These are phyloP conservation scores for Colletotrichum eremochloae DNA, from an alignment of 2,329 filamentous ascomycete species.

Conservation along the genomic window DNA sequence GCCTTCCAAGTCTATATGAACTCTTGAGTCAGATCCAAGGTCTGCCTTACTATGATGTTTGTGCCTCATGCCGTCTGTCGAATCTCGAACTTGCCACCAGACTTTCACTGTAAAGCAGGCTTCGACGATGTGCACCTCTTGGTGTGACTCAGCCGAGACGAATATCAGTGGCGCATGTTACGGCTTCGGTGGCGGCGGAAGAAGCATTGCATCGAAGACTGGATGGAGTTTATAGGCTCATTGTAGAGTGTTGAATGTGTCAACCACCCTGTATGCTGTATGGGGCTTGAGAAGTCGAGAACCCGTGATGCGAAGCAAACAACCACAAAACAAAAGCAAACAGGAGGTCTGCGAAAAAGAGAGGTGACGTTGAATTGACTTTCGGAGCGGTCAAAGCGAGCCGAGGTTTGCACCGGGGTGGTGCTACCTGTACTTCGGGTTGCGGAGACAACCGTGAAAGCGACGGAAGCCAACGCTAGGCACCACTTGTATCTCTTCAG, in stretches of 20 bases:
- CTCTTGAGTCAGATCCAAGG: background rate
- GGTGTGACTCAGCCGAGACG: background rate
- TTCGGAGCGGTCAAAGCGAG: conserved; percentile 11
- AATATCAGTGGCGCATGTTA: background rate
- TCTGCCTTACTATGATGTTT: background rate
- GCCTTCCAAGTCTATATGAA: background rate
- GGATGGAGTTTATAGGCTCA: background rate
- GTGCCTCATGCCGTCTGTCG: background rate
- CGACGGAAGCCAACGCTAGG: background rate
- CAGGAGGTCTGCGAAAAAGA: background rate
- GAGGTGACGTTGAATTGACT: conserved; percentile 5
- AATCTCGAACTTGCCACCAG: background rate
- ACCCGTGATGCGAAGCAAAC: background rate
- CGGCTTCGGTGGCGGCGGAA: background rate
- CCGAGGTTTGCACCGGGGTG: background rate
- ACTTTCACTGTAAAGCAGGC: background rate
- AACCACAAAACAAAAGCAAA: background rate
- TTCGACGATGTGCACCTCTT: background rate
- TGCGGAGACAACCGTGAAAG: background rate
- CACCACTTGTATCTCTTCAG: background rate
- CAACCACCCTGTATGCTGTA: background rate
- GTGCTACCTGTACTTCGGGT: background rate
- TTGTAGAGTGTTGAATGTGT: background rate
- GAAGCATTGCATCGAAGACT: background rate
- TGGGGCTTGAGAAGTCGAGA: too few relatives aligned